These are phyloP conservation scores for Primulina huaijiensis DNA, from an alignment of 257 asterid species.

Conservation along the genomic window DNA sequence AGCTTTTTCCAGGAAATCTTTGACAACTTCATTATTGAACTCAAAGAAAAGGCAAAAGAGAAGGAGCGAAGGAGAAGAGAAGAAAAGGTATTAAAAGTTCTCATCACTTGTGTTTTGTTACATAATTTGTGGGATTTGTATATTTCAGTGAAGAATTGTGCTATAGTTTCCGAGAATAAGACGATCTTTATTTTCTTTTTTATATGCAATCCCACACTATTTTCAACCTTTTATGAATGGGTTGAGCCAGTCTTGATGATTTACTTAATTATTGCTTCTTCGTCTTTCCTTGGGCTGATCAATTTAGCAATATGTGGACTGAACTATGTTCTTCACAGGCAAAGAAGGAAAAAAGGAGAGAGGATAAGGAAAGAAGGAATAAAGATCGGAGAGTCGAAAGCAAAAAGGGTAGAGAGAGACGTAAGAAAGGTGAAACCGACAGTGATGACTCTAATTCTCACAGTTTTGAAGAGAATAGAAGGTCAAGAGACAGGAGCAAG, in stretches of 20 bases:
- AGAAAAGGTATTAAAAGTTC: conserved; percentile 52
- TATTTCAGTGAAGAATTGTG: neutral
- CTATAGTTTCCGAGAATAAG: neutral
- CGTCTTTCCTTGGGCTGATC: neutral
- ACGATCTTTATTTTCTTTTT: neutral
- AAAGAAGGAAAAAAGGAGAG: conserved; percentile 62
- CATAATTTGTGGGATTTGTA: neutral
- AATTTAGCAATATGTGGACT: neutral
- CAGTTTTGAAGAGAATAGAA: conserved; percentile 48
- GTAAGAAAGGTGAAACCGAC: conserved; percentile 45
- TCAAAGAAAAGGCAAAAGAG: conserved; percentile 71
- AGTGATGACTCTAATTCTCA: conserved; percentile 49
- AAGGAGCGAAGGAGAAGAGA: conserved; percentile 85
- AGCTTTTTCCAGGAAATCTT: conserved; percentile 60
- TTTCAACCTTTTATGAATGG: neutral
- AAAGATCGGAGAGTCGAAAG: conserved; percentile 42
- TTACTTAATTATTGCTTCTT: neutral
- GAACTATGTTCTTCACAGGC: conserved; percentile 41
- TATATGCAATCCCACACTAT: neutral
- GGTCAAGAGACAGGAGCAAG: conserved; percentile 57
- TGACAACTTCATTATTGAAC: conserved; percentile 50
- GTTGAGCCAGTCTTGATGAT: neutral
- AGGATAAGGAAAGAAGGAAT: conserved; percentile 53
- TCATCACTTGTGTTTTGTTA: conserved; percentile 14
- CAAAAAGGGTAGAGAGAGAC: conserved; percentile 53